Conservation (phyloP, 176 grass and related monocot genomes). For the Aegilops umbellulata region DNA sequence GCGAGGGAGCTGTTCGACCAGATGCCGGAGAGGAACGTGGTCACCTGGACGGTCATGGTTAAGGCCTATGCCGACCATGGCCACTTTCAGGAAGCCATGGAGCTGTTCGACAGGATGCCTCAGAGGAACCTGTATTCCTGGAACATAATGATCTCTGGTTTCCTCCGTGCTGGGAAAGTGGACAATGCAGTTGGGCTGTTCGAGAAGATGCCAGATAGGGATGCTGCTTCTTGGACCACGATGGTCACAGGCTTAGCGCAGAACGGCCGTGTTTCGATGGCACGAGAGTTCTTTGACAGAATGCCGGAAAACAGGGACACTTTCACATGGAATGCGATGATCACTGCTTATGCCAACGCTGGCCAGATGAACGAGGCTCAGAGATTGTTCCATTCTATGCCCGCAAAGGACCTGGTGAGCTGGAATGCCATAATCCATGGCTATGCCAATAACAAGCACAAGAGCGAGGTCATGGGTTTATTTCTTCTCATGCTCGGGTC, state of each 20-base stretch:
- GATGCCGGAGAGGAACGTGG: slow-evolving; percentile 50
- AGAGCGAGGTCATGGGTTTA: background rate
- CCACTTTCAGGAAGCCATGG: slow-evolving; percentile 13
- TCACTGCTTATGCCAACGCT: slow-evolving; percentile 50
- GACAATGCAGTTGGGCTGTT: slow-evolving; percentile 36
- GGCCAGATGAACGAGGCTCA: slow-evolving; percentile 35
- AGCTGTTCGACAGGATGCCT: slow-evolving; percentile 36
- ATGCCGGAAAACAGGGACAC: slow-evolving; percentile 37
- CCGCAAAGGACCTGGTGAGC: slow-evolving; percentile 51
- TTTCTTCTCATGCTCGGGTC: slow-evolving; percentile 37
- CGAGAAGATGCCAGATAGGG: slow-evolving; percentile 35
- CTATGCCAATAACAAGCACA: slow-evolving; percentile 3
- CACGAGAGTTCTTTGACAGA: slow-evolving; percentile 48
- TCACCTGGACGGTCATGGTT: slow-evolving; percentile 48
- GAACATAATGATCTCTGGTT: slow-evolving; percentile 42
- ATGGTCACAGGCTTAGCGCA: slow-evolving; percentile 69
- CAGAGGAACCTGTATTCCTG: slow-evolving; percentile 41
- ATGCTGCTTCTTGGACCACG: slow-evolving; percentile 62
- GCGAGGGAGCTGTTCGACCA: slow-evolving; percentile 47
- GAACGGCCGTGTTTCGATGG: slow-evolving; percentile 27
- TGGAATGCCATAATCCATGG: slow-evolving; percentile 53
- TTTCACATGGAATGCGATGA: slow-evolving; percentile 38
- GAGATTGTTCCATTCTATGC: slow-evolving; percentile 45
- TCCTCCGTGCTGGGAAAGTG: background rate
- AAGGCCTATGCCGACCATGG: slow-evolving; percentile 29